Percentiles rank a stretch among this genome's conserved stretches.
Evolutionary conservation across 306 rosid genomes (phyloP).

Genomic region (Clitoria ternatea): DNA sequence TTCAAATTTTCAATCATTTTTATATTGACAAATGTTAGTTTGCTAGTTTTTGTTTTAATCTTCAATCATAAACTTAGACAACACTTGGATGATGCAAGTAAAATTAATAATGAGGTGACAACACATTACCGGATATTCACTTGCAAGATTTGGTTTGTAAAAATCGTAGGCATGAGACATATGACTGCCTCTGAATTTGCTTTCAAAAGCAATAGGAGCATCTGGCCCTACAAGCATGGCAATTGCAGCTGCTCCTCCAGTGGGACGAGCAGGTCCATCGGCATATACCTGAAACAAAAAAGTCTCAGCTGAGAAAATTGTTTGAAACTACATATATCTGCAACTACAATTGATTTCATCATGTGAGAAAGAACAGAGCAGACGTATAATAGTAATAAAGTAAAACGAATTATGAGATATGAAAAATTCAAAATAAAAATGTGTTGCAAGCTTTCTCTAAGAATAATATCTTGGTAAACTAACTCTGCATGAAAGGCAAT

Average conservation of each 20-base stretch:
- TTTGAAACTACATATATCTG: background rate
- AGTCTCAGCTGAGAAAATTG: background rate
- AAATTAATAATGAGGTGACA: background rate
- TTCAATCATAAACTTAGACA: background rate
- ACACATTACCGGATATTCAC: conserved; percentile 76
- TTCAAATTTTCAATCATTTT: too few species aligned
- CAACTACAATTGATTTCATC: background rate
- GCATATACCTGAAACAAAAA: conserved; percentile 67
- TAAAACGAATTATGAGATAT: background rate
- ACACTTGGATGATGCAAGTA: background rate
- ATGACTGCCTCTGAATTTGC: conserved; percentile 75
- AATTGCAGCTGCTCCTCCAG: conserved; percentile 94
- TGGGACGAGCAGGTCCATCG: conserved; percentile 92
- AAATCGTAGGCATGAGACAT: conserved; percentile 86
- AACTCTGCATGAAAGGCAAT: background rate
- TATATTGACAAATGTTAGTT: too few species aligned
- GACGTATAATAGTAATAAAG: background rate
- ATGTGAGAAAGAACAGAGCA: background rate
- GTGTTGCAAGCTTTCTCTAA: background rate
- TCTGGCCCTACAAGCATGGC: conserved; percentile 81
- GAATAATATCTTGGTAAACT: background rate
- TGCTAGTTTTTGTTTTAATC: too few species aligned
- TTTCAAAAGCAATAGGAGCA: conserved; percentile 80
- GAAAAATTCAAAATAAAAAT: background rate
- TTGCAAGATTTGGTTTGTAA: conserved; percentile 85